Evolutionary conservation across 2,329 filamentous ascomycete genomes (phyloP).

Genomic region (Curvularia verruculosa): DNA sequence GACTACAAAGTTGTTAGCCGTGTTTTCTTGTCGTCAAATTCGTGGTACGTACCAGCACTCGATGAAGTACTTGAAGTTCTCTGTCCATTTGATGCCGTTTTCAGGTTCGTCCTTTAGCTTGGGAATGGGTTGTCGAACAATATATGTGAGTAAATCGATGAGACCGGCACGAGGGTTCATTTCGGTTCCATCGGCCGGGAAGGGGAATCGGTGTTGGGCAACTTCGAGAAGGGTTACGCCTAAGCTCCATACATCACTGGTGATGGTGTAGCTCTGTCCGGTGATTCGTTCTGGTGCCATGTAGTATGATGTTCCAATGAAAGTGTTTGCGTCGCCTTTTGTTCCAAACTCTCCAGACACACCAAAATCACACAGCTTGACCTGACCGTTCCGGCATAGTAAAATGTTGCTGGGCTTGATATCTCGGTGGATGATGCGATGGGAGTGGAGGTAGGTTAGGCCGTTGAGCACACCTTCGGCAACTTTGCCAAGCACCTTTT

Average conservation of each 20-base stretch:
- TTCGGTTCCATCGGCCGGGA: slow-evolving; percentile 94
- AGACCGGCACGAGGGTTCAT: slow-evolving; percentile 91
- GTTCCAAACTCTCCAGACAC: slow-evolving; percentile 98
- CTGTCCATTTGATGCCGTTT: slow-evolving; percentile 89
- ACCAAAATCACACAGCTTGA: slow-evolving; percentile 98
- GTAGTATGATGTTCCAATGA: slow-evolving; percentile 98
- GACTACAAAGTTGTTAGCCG: slow-evolving; percentile 59
- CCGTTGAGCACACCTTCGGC: slow-evolving; percentile 94
- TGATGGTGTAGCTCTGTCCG: slow-evolving; percentile 97
- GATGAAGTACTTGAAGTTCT: slow-evolving; percentile 99
- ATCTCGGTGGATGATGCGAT: slow-evolving; percentile 97
- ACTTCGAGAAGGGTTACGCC: slow-evolving; percentile 98
- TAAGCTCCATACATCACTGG: slow-evolving; percentile 96
- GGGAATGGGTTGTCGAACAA: slow-evolving; percentile 92
- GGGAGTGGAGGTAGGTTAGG: slow-evolving; percentile 90
- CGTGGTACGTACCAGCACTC: slow-evolving; percentile 85
- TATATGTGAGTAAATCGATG: slow-evolving; percentile 96
- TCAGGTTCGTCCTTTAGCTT: slow-evolving; percentile 94
- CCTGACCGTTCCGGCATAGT: slow-evolving; percentile 82
- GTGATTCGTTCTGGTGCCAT: slow-evolving; percentile 99
- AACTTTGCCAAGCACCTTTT: slow-evolving; percentile 96
- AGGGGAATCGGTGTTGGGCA: slow-evolving; percentile 97
- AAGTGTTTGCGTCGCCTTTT: slow-evolving; percentile 97
- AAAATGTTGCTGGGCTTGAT: slow-evolving; percentile 99
- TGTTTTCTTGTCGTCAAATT: background rate